These are phyloP conservation scores for Penicillium roqueforti DNA, from an alignment of 495 filamentous ascomycete species.

Conservation along the genomic window DNA sequence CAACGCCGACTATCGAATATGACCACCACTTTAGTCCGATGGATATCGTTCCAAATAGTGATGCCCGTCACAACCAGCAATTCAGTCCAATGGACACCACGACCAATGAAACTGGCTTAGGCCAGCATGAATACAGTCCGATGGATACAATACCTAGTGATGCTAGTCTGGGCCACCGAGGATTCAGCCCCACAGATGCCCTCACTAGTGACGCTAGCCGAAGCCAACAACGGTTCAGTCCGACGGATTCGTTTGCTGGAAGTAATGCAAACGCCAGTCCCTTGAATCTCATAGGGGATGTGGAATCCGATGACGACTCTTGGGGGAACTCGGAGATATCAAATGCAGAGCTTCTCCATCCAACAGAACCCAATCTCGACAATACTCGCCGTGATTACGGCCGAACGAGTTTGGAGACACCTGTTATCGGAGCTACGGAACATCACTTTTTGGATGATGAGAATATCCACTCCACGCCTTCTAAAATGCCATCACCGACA, in stretches of 20 bases:
- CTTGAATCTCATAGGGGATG: slow-evolving; percentile 25
- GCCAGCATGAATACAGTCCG: not conserved
- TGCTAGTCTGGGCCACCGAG: slow-evolving; percentile 1
- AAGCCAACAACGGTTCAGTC: slow-evolving; percentile 16
- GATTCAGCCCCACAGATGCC: slow-evolving; percentile 20
- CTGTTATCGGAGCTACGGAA: slow-evolving; percentile 29
- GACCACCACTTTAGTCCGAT: slow-evolving; percentile 22
- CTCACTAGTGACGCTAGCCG: slow-evolving; percentile 9
- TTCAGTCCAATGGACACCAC: slow-evolving; percentile 18
- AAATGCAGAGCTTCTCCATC: slow-evolving; percentile 18
- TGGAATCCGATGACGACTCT: slow-evolving; percentile 26
- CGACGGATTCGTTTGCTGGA: slow-evolving; percentile 21
- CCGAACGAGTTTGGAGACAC: slow-evolving; percentile 27
- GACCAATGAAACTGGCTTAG: not conserved
- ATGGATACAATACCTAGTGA: not conserved
- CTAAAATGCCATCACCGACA: slow-evolving; percentile 39
- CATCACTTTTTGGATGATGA: slow-evolving; percentile 30
- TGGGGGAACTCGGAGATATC: slow-evolving; percentile 26
- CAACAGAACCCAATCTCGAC: slow-evolving; percentile 7
- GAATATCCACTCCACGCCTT: slow-evolving; percentile 38
- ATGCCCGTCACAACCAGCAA: slow-evolving; percentile 12
- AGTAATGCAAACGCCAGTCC: slow-evolving; percentile 23
- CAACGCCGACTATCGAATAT: slow-evolving; percentile 12
- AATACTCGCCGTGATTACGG: slow-evolving; percentile 16
- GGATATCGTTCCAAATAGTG: slow-evolving; percentile 18